Conservation (phyloP, 805 yeast species). For the Starmerella etchellsii region DNA sequence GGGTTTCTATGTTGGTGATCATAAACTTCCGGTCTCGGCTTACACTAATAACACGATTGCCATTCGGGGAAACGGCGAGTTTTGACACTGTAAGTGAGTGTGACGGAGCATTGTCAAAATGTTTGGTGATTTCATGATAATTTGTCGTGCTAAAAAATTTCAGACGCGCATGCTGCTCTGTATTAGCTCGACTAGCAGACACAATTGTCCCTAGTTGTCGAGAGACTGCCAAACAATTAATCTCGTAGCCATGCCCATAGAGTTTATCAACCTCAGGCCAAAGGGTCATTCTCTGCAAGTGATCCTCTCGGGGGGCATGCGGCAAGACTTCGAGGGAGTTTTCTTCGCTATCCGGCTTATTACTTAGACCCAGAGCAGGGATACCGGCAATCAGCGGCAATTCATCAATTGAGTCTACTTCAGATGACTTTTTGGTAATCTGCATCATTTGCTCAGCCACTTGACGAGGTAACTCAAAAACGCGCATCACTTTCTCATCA, state of each 20-base stretch:
- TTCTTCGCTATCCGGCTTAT: conserved; percentile 51
- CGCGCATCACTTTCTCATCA: conserved; percentile 83
- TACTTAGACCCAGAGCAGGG: conserved; percentile 88
- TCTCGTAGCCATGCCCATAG: conserved; percentile 96
- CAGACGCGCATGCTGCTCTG: conserved; percentile 70
- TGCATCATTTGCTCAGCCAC: conserved; percentile 50
- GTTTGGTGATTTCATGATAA: conserved; percentile 40
- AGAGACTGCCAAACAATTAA: conserved; percentile 62
- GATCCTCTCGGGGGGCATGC: conserved; percentile 77
- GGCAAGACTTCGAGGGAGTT: conserved; percentile 27
- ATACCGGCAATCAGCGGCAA: conserved; percentile 78
- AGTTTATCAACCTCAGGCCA: conserved; percentile 93
- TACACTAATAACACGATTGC: conserved; percentile 53
- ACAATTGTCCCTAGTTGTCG: conserved; percentile 56
- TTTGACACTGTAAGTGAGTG: conserved; percentile 82
- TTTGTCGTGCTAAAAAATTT: conserved; percentile 49
- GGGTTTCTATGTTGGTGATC: conserved; percentile 43
- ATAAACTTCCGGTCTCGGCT: conserved; percentile 83
- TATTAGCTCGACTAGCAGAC: conserved; percentile 83
- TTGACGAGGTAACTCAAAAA: conserved; percentile 76
- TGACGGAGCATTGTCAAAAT: background rate
- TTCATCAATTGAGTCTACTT: conserved; percentile 8
- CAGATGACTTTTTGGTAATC: background rate
- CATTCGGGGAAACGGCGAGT: conserved; percentile 59
- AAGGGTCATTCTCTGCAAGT: conserved; percentile 76